phyloP scores from a whole-genome alignment of 23 red algal species.

The Pyropia yezoensis region DNA sequence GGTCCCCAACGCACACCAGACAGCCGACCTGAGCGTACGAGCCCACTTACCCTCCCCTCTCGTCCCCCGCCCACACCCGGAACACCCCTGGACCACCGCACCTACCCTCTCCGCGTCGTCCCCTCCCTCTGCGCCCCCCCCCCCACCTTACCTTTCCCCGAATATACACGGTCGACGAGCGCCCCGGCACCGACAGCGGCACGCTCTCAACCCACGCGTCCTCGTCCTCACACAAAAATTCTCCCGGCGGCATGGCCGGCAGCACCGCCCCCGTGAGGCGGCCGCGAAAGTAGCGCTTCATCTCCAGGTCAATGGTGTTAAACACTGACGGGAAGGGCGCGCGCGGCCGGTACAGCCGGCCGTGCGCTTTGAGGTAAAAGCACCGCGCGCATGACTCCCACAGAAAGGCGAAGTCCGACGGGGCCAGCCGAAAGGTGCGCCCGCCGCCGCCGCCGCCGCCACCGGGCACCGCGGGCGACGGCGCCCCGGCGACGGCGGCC shows the following conservation, averaged over 20 bases:
- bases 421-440: slow-evolving; percentile 8
- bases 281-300: slow-evolving; percentile 74
- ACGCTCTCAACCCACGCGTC: slow-evolving; percentile 58
- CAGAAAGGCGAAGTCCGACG: slow-evolving; percentile 35
- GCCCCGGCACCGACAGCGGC: slow-evolving; percentile 35
- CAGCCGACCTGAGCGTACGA: no score
- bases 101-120: no score
- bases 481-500: no score
- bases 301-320: slow-evolving; percentile 49
- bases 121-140: neutral
- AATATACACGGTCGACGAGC: slow-evolving; percentile 25
- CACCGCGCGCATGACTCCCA: slow-evolving; percentile 71
- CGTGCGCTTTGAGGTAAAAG: slow-evolving; percentile 60
- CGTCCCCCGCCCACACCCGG: no score
- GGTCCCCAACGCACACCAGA: no score
- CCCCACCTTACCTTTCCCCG: slow-evolving; percentile 55
- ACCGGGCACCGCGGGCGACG: no score
- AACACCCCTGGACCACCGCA: no score
- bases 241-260: slow-evolving; percentile 41
- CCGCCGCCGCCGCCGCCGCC: no score
- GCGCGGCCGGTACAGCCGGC: slow-evolving; percentile 18
- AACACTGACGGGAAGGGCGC: slow-evolving; percentile 76
- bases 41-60: no score
- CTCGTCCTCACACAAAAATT: slow-evolving; percentile 53
- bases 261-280: slow-evolving; percentile 41